phyloP scores from a whole-genome alignment of 1,139 yeast genomes.

The Zygoascus sp. region DNA sequence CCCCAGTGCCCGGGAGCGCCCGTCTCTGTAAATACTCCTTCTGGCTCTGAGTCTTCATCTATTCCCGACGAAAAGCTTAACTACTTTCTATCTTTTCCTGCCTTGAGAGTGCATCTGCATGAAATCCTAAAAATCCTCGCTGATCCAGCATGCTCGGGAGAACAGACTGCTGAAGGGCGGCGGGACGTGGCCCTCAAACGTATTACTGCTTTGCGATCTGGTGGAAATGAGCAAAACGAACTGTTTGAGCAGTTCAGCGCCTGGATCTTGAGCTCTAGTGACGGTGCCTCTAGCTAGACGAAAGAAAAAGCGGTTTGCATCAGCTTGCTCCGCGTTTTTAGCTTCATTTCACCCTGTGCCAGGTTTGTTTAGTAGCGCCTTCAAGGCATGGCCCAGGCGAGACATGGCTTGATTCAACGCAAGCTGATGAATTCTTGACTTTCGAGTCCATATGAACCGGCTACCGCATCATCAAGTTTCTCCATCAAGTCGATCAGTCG shows the following conservation, averaged over 20 bases:
- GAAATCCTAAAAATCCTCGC: conserved; percentile 44
- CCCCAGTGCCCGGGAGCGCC: conserved; percentile 1
- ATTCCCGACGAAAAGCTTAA: neutral
- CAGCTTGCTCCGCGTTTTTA: neutral
- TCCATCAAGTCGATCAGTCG: too few species aligned
- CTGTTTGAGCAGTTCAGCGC: conserved; percentile 57
- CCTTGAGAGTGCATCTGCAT: conserved; percentile 52
- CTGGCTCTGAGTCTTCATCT: neutral
- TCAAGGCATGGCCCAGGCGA: too few species aligned
- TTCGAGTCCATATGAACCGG: too few species aligned
- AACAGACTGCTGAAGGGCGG: conserved; percentile 45
- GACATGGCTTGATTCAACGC: too few species aligned
- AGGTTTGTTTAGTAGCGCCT: too few species aligned
- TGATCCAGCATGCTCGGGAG: conserved; percentile 45
- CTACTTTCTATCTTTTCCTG: conserved; percentile 5
- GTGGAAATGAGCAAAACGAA: conserved; percentile 62
- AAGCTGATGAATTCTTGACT: too few species aligned
- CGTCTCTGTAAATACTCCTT: neutral
- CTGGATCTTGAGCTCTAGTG: neutral
- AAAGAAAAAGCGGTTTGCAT: neutral
- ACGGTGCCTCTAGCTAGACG: neutral
- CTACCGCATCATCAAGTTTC: too few species aligned
- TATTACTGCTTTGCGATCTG: conserved; percentile 52
- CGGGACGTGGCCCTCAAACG: conserved; percentile 56
- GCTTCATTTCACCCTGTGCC: too few species aligned